A percentile compares a stretch with the other conserved stretches of the same genome.
Conservation (phyloP, 805 yeast genomes). For the Yarrowia divulgata region DNA sequence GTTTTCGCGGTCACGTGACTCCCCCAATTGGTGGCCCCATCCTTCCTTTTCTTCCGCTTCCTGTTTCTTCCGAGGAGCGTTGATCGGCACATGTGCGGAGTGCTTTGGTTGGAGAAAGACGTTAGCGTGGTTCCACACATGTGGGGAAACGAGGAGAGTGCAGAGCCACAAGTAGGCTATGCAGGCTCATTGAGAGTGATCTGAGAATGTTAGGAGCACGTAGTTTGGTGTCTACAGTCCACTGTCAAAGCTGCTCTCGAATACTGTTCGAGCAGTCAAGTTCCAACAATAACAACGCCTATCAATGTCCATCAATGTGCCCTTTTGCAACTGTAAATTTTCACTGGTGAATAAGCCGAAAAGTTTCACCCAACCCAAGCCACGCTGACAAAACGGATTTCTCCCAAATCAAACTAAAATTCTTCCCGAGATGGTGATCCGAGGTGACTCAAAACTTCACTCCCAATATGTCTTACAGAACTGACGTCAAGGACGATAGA, state of each 20-base stretch:
- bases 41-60: background rate
- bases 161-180: background rate
- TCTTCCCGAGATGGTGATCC: too few species aligned
- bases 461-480: too few species aligned
- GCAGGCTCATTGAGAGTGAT: too few species aligned
- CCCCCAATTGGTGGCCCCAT: background rate
- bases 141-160: conserved; percentile 11
- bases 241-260: too few species aligned
- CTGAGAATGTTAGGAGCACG: too few species aligned
- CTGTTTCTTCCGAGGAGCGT: background rate
- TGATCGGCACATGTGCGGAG: conserved; percentile 31
- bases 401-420: too few species aligned
- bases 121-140: conserved; percentile 9
- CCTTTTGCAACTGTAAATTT: background rate
- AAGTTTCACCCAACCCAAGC: background rate
- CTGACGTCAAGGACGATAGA: too few species aligned
- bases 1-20: background rate
- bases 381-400: too few species aligned
- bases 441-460: too few species aligned
- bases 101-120: background rate
- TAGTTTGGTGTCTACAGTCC: too few species aligned
- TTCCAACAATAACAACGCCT: too few species aligned
- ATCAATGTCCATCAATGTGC: background rate
- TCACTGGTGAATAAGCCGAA: background rate
- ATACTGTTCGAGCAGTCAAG: too few species aligned